These are phyloP conservation scores for Staphylotrichum longicolle DNA, from an alignment of 495 filamentous ascomycete genomes.

Conservation along the genomic window DNA sequence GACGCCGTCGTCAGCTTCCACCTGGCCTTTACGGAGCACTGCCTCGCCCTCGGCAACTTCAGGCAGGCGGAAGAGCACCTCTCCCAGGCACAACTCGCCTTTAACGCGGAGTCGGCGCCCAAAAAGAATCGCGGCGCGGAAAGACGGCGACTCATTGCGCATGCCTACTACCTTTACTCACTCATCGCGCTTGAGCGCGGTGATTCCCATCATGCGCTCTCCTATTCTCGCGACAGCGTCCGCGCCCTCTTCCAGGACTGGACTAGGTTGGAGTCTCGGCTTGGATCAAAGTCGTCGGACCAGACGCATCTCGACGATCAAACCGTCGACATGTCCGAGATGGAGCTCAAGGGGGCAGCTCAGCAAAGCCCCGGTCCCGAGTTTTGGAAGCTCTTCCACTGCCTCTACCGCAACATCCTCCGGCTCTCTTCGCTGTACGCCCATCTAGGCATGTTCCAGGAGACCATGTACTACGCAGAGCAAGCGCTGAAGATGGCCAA, in stretches of 20 bases:
- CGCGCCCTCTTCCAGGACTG: constrained; percentile 67
- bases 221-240: constrained; percentile 64
- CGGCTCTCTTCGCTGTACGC: constrained; percentile 75
- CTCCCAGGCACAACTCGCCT: constrained; percentile 36
- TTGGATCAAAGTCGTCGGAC: constrained; percentile 34
- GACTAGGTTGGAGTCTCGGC: constrained; percentile 56
- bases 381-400: constrained; percentile 78
- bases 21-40: constrained; percentile 70
- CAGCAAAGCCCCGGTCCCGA: constrained; percentile 51
- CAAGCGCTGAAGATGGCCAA: constrained; percentile 77
- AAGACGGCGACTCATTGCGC: constrained; percentile 46
- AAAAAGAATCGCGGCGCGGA: constrained; percentile 28
- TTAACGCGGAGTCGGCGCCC: constrained; percentile 14
- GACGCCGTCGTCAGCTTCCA: constrained; percentile 55
- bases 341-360: constrained; percentile 24
- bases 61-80: constrained; percentile 55
- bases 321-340: constrained; percentile 21
- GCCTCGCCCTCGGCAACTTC: constrained; percentile 63
- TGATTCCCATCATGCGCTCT: constrained; percentile 60
- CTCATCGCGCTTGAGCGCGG: constrained; percentile 63
- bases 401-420: constrained; percentile 64
- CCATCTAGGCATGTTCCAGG: constrained; percentile 80
- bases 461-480: constrained; percentile 86
- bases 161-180: constrained; percentile 60
- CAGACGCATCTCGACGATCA: constrained; percentile 35